Percentiles rank a stretch among this genome's conserved stretches.
These are phyloP conservation scores for Catunica adiposa DNA, from an alignment of 2,329 filamentous ascomycete genomes.

Conservation along the genomic window DNA sequence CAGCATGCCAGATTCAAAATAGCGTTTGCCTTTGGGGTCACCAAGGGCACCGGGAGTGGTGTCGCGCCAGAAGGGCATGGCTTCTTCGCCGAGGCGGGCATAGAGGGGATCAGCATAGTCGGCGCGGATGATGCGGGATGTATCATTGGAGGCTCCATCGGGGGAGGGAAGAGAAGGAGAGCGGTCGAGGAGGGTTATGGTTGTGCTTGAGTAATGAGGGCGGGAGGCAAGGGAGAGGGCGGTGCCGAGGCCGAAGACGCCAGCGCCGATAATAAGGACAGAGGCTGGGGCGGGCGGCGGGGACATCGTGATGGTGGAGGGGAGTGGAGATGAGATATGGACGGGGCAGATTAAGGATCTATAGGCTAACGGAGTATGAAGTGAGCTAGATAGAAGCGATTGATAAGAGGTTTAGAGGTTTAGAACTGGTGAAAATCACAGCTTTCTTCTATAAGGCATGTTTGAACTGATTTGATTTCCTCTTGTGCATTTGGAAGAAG, in stretches of 20 bases:
- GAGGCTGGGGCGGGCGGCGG: slow-evolving; percentile 24
- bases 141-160: slow-evolving; percentile 45
- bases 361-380: too few species aligned
- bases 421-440: background rate
- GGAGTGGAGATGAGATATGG: background rate
- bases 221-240: slow-evolving; percentile 54
- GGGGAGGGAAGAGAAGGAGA: slow-evolving; percentile 41
- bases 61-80: slow-evolving; percentile 53
- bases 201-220: slow-evolving; percentile 33
- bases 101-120: slow-evolving; percentile 77
- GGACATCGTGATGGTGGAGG: background rate
- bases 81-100: slow-evolving; percentile 52
- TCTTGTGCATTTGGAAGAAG: too few species aligned
- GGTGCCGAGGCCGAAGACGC: slow-evolving; percentile 43
- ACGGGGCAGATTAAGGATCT: too few species aligned
- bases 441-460: too few species aligned
- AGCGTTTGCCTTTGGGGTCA: slow-evolving; percentile 39
- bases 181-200: slow-evolving; percentile 44
- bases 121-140: slow-evolving; percentile 45
- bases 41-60: slow-evolving; percentile 33
- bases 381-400: background rate
- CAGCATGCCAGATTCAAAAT: slow-evolving; percentile 52
- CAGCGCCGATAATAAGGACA: slow-evolving; percentile 53
- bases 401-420: background rate
- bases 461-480: too few species aligned